Percentiles rank a stretch among this genome's conserved stretches.
Conservation (phyloP, 1,139 yeast species). For the Yamadazyma sp. region DNA sequence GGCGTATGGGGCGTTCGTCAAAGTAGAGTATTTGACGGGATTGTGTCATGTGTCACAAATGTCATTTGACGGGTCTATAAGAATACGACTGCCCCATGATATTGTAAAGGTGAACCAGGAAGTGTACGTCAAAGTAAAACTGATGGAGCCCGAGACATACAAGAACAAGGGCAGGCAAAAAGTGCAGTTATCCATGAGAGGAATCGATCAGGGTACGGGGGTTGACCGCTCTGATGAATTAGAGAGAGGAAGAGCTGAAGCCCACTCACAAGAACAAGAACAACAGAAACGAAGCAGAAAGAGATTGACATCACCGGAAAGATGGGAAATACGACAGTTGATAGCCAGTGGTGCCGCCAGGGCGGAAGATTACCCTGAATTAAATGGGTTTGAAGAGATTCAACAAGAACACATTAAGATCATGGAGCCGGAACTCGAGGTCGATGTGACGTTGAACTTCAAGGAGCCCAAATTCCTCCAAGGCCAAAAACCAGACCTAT, state of each 20-base stretch:
- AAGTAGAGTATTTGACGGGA: slow-evolving; percentile 41
- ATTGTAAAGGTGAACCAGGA: slow-evolving; percentile 55
- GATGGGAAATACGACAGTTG: slow-evolving; percentile 86
- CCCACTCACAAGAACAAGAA: slow-evolving; percentile 1
- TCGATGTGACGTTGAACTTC: slow-evolving; percentile 73
- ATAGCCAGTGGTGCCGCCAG: slow-evolving; percentile 77
- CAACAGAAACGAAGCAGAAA: slow-evolving; percentile 23
- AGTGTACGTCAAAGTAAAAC: slow-evolving; percentile 63
- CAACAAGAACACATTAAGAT: slow-evolving; percentile 16
- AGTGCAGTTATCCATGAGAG: slow-evolving; percentile 67
- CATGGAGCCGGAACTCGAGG: slow-evolving; percentile 50
- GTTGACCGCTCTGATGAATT: slow-evolving; percentile 30
- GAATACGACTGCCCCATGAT: slow-evolving; percentile 61
- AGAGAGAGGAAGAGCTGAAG: slow-evolving; percentile 22
- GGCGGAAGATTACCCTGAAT: slow-evolving; percentile 70
- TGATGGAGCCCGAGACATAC: slow-evolving; percentile 27
- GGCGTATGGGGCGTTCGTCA: slow-evolving; percentile 78
- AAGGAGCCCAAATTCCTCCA: slow-evolving; percentile 72
- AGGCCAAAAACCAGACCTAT: slow-evolving; percentile 40
- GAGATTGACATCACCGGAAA: slow-evolving; percentile 77
- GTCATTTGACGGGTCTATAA: slow-evolving; percentile 37
- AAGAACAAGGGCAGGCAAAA: slow-evolving; percentile 24
- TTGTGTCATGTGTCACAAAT: slow-evolving; percentile 78
- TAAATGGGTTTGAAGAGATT: slow-evolving; percentile 38
- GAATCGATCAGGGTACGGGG: slow-evolving; percentile 75